These are phyloP conservation scores for Corrigiola litoralis DNA, from an alignment of 179 eudicot species.

Conservation along the genomic window DNA sequence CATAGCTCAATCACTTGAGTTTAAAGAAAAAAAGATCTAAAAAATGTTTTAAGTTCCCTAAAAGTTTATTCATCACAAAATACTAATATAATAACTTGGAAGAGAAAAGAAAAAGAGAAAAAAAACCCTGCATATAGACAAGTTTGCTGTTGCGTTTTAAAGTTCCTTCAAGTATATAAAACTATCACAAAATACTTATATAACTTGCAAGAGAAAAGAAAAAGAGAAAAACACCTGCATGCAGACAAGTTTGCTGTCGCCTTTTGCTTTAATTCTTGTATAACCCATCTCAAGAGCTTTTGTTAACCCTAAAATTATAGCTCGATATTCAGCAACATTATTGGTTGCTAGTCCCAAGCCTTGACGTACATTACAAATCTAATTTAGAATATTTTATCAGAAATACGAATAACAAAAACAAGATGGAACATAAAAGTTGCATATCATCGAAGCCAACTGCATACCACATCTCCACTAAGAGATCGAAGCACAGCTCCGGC, in stretches of 20 bases:
- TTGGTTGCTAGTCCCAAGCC: constrained; percentile 83
- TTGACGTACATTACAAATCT: constrained; percentile 89
- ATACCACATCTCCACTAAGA: no score
- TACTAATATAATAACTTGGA: no score
- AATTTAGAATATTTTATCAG: constrained; percentile 17
- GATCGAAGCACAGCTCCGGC: constrained; percentile 93
- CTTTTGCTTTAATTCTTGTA: constrained; percentile 56
- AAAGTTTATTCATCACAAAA: no score
- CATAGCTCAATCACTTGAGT: no score
- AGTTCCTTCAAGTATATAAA: no score
- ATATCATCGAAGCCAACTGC: no score
- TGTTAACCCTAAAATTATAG: constrained; percentile 76
- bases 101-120: no score
- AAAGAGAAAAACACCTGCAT: constrained; percentile 64
- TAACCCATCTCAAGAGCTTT: constrained; percentile 81
- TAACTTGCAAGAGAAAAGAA: not conserved
- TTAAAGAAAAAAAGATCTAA: no score
- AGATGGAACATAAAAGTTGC: not conserved
- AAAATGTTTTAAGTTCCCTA: no score
- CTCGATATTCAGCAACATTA: constrained; percentile 89
- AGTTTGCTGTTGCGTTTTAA: no score
- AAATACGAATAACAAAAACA: constrained; percentile 2
- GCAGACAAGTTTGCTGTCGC: constrained; percentile 95
- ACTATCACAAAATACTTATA: not conserved
- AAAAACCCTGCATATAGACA: no score